phyloP scores from a whole-genome alignment of 1,139 yeast species.

The Candida buenavistaensis region DNA sequence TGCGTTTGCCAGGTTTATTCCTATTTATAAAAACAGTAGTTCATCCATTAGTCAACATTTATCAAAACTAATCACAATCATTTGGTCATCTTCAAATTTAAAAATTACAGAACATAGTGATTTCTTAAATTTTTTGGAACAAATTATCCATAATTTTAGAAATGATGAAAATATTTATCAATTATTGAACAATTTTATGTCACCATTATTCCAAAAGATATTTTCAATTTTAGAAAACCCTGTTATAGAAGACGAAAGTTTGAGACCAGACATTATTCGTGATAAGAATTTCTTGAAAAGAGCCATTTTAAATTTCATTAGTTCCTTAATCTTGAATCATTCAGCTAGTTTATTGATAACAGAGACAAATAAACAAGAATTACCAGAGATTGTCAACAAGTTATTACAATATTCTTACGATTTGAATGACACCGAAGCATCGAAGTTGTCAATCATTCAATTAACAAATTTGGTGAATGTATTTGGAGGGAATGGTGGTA shows the following conservation, averaged over 20 bases:
- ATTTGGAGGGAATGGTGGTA: conserved; percentile 63
- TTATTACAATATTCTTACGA: conserved; percentile 69
- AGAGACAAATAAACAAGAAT: conserved; percentile 58
- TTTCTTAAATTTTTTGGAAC: conserved; percentile 84
- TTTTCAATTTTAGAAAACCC: conserved; percentile 49
- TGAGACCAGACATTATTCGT: conserved; percentile 52
- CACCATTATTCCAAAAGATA: conserved; percentile 72
- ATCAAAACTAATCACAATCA: conserved; percentile 71
- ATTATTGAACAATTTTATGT: conserved; percentile 67
- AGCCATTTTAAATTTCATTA: conserved; percentile 67
- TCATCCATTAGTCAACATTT: conserved; percentile 51
- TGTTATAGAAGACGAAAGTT: conserved; percentile 20
- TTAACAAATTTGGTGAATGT: conserved; percentile 64
- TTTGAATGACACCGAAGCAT: conserved; percentile 50
- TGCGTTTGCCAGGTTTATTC: conserved; percentile 83
- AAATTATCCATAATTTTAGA: conserved; percentile 77
- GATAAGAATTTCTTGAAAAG: conserved; percentile 65
- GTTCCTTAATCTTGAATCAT: conserved; percentile 72
- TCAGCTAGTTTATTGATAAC: conserved; percentile 76
- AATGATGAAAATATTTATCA: conserved; percentile 68
- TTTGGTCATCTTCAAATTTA: conserved; percentile 65
- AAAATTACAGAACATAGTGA: conserved; percentile 70
- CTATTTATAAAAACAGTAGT: conserved; percentile 49
- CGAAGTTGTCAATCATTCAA: conserved; percentile 71
- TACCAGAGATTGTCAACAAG: conserved; percentile 65